Evolutionary conservation across 352 stramenopile genomes (phyloP).

Genomic region (Ochromonadaceae sp.): DNA sequence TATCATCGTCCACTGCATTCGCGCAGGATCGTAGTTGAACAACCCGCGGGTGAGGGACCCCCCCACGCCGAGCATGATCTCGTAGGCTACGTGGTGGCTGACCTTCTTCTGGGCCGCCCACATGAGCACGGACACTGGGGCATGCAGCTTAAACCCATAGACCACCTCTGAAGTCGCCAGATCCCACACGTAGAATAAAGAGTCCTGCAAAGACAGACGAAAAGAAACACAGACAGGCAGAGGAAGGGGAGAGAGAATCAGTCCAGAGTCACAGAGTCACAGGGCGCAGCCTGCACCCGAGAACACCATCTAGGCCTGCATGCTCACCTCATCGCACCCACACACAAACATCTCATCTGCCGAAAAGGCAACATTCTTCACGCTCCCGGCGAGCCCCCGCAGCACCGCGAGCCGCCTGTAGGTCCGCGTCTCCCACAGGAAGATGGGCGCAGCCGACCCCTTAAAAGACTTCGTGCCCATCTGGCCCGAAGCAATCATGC

Average conservation of each 20-base stretch:
- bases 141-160: constrained; percentile 20
- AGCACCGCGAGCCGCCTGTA: constrained; percentile 23
- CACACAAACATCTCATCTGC: constrained; percentile 33
- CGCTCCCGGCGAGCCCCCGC: constrained; percentile 23
- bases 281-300: too few relatives aligned
- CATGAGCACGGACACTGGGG: background rate
- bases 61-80: background rate
- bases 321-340: constrained; percentile 18
- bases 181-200: constrained; percentile 35
- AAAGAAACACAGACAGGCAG: background rate
- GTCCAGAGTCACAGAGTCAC: too few relatives aligned
- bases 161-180: constrained; percentile 33
- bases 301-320: too few relatives aligned
- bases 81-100: background rate
- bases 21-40: constrained; percentile 4
- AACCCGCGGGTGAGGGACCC: background rate
- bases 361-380: constrained; percentile 29
- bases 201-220: constrained; percentile 17
- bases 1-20: constrained; percentile 9
- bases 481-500: constrained; percentile 30
- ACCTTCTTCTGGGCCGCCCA: background rate
- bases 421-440: constrained; percentile 29
- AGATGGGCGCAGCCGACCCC: constrained; percentile 30
- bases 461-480: constrained; percentile 24
- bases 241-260: too few relatives aligned